Evolutionary conservation across 2,329 filamentous ascomycete species (phyloP).

Genomic region (Sporothrix globosa): DNA sequence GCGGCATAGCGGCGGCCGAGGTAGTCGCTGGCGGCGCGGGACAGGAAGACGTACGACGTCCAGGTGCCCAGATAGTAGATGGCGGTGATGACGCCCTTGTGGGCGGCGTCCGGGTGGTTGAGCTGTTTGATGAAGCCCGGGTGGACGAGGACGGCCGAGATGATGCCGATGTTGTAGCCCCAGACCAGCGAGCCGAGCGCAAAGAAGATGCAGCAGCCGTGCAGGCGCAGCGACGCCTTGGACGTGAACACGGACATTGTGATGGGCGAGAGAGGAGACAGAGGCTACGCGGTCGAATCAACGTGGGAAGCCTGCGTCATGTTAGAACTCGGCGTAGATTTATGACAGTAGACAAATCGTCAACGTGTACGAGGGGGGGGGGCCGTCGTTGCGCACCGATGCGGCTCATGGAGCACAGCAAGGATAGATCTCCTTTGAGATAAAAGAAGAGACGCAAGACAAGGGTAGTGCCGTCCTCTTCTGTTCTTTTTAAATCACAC

Average conservation of each 20-base stretch:
- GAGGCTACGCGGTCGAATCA: no score
- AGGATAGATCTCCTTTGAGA: not conserved
- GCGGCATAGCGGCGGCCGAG: slow-evolving; percentile 58
- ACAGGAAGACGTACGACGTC: slow-evolving; percentile 58
- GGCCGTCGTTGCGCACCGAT: not conserved
- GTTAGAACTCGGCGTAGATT: no score
- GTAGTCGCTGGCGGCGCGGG: slow-evolving; percentile 55
- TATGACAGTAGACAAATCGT: not conserved
- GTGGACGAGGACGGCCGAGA: slow-evolving; percentile 60
- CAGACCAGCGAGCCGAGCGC: slow-evolving; percentile 60
- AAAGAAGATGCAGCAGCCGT: slow-evolving; percentile 56
- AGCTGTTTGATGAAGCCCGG: slow-evolving; percentile 56
- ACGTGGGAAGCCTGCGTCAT: no score
- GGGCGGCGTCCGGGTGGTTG: slow-evolving; percentile 49
- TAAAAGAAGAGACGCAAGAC: not conserved
- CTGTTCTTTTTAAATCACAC: not conserved
- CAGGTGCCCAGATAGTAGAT: slow-evolving; percentile 63
- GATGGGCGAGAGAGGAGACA: no score
- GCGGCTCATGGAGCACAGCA: no score
- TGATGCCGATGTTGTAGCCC: slow-evolving; percentile 63
- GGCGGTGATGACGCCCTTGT: slow-evolving; percentile 57
- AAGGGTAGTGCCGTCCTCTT: not conserved
- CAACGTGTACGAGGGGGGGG: not conserved
- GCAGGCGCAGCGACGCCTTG: slow-evolving; percentile 49
- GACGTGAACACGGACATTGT: slow-evolving; percentile 36